Base-by-base conservation (phyloP, 768 basidiomycete genomes). In the Boletus tomentosulus region DNA sequence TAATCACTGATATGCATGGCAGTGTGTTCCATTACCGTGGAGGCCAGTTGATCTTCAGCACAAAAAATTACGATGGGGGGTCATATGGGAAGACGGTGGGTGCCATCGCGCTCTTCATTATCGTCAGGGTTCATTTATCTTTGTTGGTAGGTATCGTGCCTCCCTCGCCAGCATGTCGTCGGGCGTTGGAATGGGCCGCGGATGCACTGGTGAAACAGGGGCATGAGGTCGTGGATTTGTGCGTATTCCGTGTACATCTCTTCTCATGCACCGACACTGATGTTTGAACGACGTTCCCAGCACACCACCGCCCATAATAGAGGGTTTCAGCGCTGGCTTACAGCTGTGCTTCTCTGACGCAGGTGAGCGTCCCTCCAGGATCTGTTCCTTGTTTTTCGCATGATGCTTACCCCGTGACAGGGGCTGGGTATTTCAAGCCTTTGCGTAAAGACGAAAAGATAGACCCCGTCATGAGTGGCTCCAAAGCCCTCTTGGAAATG, bases 271-370 rank as follows among this genome's bases (percentile, higher is more conserved):
- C 19, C 33, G 31, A 10, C 3, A 16, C 33, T 24, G 19, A 39
- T 3, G 33, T 44, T 25, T 15, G 27, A 49, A 31, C 19, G 35
- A 34, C 3, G 2, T 46, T n/a, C 41, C 15, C 38, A 77, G 76
- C 50, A 59, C 56, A 10, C 72, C 82, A 27, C 83, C 83, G n/a
- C 66, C 74, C 47, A 72, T 83, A 25, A 57, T 68, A n/a, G 72
- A 76, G 43, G 78, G 81, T n/a, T 64, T 82, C 22, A 70, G 73
- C 48, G 73, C 80, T 30, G 82, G 78, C 10, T 76, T 83, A 57
- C 78, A 83, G 55, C 64, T 84, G 19, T 65, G 78, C 31, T 83
- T 85, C 63, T 73, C 78, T 4, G 83, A 85, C 46, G 81, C 79
- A 45, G 83, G 83, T 78, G 43, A 53, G 60, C 53, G 25, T 54